Evolutionary conservation across 495 filamentous ascomycete species (phyloP).

Genomic region (Annulohypoxylon nitens): DNA sequence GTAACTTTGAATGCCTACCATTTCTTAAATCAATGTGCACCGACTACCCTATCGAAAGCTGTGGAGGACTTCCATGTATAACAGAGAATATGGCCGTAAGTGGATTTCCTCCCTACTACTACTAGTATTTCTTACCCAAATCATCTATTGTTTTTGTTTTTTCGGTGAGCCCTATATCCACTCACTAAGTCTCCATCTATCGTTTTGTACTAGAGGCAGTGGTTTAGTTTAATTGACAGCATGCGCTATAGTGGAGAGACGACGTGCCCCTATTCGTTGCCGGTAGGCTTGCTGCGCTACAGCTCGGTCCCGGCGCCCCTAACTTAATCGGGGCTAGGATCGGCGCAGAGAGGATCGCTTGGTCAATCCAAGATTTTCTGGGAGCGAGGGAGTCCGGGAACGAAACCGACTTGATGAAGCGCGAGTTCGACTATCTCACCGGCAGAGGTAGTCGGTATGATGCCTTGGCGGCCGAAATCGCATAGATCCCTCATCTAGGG

Average conservation of each 20-base stretch:
- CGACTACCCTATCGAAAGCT: constrained; percentile 66
- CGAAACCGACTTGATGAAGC: constrained; percentile 33
- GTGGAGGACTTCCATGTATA: constrained; percentile 70
- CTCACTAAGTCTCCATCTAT: constrained; percentile 5
- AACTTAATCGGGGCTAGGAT: constrained; percentile 74
- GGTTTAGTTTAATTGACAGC: constrained; percentile 30
- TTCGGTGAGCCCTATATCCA: constrained; percentile 9
- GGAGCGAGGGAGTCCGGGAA: constrained; percentile 43
- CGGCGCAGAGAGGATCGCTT: constrained; percentile 72
- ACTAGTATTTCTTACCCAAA: background rate
- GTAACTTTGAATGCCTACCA: constrained; percentile 64
- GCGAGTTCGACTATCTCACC: constrained; percentile 50
- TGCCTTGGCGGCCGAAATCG: constrained; percentile 31
- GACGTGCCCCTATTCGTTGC: constrained; percentile 73
- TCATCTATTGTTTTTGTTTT: background rate
- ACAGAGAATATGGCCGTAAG: constrained; percentile 65
- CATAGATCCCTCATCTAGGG: constrained; percentile 11
- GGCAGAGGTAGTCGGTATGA: constrained; percentile 48
- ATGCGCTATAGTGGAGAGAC: constrained; percentile 66
- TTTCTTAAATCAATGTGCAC: constrained; percentile 63
- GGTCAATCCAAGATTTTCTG: constrained; percentile 67
- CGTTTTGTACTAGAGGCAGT: background rate
- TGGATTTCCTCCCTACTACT: background rate
- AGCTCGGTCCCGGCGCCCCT: constrained; percentile 70
- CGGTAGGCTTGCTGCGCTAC: constrained; percentile 68